These are phyloP conservation scores for Iris macrosiphon DNA, from an alignment of 106 monocot species.

Conservation along the genomic window DNA sequence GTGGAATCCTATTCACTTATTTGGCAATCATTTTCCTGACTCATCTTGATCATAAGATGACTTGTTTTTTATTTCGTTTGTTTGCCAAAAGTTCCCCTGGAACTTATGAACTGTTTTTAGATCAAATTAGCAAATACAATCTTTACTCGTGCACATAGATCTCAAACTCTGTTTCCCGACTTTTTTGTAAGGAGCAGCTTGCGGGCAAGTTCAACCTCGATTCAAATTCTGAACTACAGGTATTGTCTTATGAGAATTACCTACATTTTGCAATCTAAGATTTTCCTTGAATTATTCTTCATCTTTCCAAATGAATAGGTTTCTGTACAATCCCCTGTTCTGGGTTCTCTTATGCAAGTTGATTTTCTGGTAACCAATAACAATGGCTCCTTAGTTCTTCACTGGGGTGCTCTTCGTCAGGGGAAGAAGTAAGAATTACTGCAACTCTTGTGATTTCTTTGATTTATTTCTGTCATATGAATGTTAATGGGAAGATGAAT, in stretches of 20 bases:
- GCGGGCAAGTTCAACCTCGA: constrained; percentile 56
- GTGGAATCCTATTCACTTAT: no score
- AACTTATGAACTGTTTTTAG: not conserved
- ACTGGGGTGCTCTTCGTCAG: constrained; percentile 68
- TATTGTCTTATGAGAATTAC: constrained; percentile 8
- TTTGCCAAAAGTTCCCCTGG: not conserved
- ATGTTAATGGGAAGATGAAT: no score
- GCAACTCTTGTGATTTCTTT: constrained; percentile 3
- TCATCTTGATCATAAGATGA: no score
- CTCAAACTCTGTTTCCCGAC: constrained; percentile 1
- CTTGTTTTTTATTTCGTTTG: not conserved
- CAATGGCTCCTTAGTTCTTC: constrained; percentile 51
- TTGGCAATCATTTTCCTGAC: no score
- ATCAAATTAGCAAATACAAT: not conserved
- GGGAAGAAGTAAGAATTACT: constrained; percentile 44
- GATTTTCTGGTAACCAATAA: constrained; percentile 51
- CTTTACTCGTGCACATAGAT: not conserved
- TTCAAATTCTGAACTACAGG: constrained; percentile 72
- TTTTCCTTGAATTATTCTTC: not conserved
- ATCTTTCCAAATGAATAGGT: constrained; percentile 26
- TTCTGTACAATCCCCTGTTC: constrained; percentile 14
- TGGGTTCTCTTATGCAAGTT: constrained; percentile 30
- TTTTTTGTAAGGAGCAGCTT: constrained; percentile 31
- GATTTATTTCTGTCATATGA: not conserved
- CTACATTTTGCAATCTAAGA: not conserved